Evolutionary conservation across 2,329 filamentous ascomycete genomes (phyloP), one percentile per base, ranked within the genome.

Genomic region (Pseudopyrenochaeta lycopersici): DNA sequence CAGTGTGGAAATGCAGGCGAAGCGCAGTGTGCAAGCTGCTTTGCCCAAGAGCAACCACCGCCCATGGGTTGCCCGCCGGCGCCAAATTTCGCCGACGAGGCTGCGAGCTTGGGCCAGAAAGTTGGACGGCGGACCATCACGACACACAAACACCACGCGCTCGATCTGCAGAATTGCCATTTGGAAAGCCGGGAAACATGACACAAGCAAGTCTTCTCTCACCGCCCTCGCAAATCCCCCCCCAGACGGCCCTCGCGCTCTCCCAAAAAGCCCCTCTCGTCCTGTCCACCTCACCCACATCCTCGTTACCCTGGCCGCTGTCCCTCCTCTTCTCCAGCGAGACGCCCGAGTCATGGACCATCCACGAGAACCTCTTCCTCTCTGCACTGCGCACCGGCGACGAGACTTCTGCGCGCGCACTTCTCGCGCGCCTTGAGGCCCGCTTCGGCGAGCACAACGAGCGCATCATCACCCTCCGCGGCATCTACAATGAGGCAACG

Each of bases 361-460:
- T 86, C 38, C 90, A 95, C 76, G 94, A 98, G 78, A 95, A 96
- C 72, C 84, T 98, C 15, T 81, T 98, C 63, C 80, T 95, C 30
- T 87, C 92, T 27, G 95, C 91, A 68, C 84, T 99, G 32, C 89
- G 91, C 45, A 92, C 91, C 0, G 90, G 91, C 48, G 91, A 98
- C 75, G 89, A 96, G 66, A 80, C 86, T 60, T 86, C 90, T 20
- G 95, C 95, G 20, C 86, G 87, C 61, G 75, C 87, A 64, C 91
- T 90, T 71, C 83, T 98, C 32, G 85, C 90, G 68, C 85, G 88
- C 56, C 83, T 99, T 40, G 87, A 87, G 4, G 81, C 85, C 54
- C 90, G 95, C 43, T 99, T 99, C 73, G 93, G 94, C 21, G 81
- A 84, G 21, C 82, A 86, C 31, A 96, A 98, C 76, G 92, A 97